phyloP scores from a whole-genome alignment of 495 filamentous ascomycete genomes.

The Neurospora terricola region DNA sequence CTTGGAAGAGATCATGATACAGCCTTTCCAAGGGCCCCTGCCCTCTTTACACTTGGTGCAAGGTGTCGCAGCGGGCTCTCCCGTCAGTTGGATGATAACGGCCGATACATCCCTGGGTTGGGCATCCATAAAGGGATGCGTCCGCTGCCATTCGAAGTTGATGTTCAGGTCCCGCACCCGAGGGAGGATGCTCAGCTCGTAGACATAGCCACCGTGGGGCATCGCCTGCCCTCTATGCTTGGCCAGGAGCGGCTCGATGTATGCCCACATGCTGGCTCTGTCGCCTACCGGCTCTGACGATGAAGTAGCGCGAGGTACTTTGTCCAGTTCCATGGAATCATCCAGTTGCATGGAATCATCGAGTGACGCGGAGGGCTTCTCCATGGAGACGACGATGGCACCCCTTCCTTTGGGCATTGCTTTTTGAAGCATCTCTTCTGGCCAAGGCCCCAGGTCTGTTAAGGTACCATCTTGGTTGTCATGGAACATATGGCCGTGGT shows the following conservation, averaged over 20 bases:
- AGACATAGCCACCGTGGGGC: conserved; percentile 8
- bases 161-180: conserved; percentile 14
- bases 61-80: conserved; percentile 13
- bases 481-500: conserved; percentile 17
- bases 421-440: conserved; percentile 6
- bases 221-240: conserved; percentile 6
- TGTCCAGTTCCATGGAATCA: neutral
- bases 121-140: conserved; percentile 12
- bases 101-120: conserved; percentile 19
- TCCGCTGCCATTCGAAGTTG: conserved; percentile 7
- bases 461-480: conserved; percentile 31
- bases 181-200: conserved; percentile 11
- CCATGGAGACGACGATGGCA: conserved; percentile 11
- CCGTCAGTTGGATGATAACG: conserved; percentile 22
- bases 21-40: conserved; percentile 21
- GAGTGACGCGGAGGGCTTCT: neutral
- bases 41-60: conserved; percentile 17
- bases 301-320: neutral
- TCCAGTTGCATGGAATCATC: neutral
- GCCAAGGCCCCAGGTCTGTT: conserved; percentile 9
- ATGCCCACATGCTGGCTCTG: conserved; percentile 10
- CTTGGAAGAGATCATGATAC: conserved; percentile 16
- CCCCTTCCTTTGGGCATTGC: neutral
- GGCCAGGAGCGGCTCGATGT: conserved; percentile 10
- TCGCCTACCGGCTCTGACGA: neutral